Evolutionary conservation across 768 basidiomycete genomes (phyloP).

Genomic region (Mycena vulgaris): DNA sequence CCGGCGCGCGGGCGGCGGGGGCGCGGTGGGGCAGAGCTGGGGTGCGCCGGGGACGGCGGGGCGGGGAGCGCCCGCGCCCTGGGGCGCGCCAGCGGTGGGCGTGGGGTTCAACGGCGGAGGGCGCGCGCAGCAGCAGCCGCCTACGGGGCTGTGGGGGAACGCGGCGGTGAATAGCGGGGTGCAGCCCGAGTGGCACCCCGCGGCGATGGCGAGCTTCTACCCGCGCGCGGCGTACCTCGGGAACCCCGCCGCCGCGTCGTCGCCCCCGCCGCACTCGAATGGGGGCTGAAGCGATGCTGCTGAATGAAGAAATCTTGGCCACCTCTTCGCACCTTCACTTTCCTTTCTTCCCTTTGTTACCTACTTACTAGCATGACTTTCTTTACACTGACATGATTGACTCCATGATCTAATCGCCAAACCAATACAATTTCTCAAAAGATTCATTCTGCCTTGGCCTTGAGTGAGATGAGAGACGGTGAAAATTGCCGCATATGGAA

Average conservation of each 20-base stretch:
- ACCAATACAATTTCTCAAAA: slow-evolving; percentile 36
- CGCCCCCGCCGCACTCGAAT: slow-evolving; percentile 63
- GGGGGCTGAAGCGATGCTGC: slow-evolving; percentile 32
- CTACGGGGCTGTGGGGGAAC: slow-evolving; percentile 59
- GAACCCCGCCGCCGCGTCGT: slow-evolving; percentile 66
- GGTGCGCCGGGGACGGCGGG: slow-evolving; percentile 62
- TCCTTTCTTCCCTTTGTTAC: not conserved
- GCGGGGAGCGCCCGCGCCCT: slow-evolving; percentile 61
- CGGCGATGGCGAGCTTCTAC: slow-evolving; percentile 58
- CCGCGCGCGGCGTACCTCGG: slow-evolving; percentile 60
- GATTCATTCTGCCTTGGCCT: slow-evolving; percentile 5
- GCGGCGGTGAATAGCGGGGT: slow-evolving; percentile 46
- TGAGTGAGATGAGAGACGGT: not conserved
- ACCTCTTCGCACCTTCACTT: not conserved
- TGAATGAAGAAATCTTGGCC: slow-evolving; percentile 24
- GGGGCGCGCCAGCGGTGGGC: slow-evolving; percentile 57
- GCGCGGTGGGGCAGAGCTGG: slow-evolving; percentile 66
- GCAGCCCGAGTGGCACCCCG: slow-evolving; percentile 65
- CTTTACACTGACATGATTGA: slow-evolving; percentile 36
- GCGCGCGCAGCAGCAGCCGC: slow-evolving; percentile 41
- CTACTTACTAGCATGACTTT: slow-evolving; percentile 33
- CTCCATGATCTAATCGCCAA: slow-evolving; percentile 36
- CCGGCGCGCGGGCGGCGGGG: slow-evolving; percentile 62
- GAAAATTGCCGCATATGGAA: slow-evolving; percentile 10
- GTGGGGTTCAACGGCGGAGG: slow-evolving; percentile 52